A percentile compares a stretch with the other conserved stretches of the same genome.
Evolutionary conservation across 768 basidiomycete species (phyloP).

Genomic region (Amyloporia xantha): DNA sequence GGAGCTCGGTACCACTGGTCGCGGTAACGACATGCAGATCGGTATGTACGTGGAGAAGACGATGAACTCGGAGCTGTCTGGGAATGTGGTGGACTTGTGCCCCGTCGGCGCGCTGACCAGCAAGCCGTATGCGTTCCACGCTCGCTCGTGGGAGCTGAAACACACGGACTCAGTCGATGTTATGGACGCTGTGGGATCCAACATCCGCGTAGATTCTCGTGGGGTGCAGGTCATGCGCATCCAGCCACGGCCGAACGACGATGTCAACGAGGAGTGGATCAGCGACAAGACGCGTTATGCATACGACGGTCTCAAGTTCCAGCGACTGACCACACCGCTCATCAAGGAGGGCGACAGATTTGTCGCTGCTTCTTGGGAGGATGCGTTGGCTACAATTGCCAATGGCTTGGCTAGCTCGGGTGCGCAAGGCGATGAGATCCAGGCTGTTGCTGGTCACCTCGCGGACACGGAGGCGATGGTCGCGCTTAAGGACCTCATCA

Average conservation of each 20-base stretch:
- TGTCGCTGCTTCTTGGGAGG: slow-evolving; percentile 85
- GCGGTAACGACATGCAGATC: slow-evolving; percentile 98
- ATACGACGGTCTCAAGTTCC: slow-evolving; percentile 92
- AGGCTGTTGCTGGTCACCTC: slow-evolving; percentile 87
- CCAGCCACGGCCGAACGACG: slow-evolving; percentile 93
- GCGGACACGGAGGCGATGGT: slow-evolving; percentile 94
- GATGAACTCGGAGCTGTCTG: slow-evolving; percentile 95
- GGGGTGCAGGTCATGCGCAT: slow-evolving; percentile 97
- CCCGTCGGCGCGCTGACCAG: slow-evolving; percentile 97
- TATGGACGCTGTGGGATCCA: slow-evolving; percentile 91
- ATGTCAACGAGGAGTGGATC: slow-evolving; percentile 99
- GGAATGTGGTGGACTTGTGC: slow-evolving; percentile 95
- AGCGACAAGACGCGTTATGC: slow-evolving; percentile 98
- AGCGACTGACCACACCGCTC: slow-evolving; percentile 88
- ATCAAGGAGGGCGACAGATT: slow-evolving; percentile 91
- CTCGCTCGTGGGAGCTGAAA: slow-evolving; percentile 98
- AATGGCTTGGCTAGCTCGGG: slow-evolving; percentile 76
- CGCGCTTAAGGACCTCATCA: slow-evolving; percentile 88
- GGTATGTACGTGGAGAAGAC: slow-evolving; percentile 98
- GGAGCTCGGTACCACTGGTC: slow-evolving; percentile 93
- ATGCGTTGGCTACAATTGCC: slow-evolving; percentile 71
- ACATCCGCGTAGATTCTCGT: slow-evolving; percentile 93
- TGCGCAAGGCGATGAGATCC: slow-evolving; percentile 87
- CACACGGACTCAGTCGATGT: slow-evolving; percentile 96
- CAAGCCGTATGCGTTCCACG: slow-evolving; percentile 97